Conservation (phyloP, 805 yeast species). For the Monosporozyma aerobia region DNA sequence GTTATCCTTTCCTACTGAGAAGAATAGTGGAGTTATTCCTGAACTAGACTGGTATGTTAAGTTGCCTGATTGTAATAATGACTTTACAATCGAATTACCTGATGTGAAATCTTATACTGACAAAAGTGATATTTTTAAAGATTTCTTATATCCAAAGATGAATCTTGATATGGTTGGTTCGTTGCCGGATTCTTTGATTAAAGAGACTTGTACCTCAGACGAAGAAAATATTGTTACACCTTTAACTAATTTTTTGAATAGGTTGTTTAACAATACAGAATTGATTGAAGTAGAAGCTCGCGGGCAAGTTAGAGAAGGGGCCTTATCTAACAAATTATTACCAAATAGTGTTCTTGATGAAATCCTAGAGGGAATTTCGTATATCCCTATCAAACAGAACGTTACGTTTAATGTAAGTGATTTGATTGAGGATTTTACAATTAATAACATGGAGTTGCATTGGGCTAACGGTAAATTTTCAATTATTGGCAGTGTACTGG, state of each 20-base stretch:
- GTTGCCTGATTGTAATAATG: slow-evolving; percentile 31
- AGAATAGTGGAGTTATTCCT: slow-evolving; percentile 23
- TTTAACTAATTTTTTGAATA: slow-evolving; percentile 20
- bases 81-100: slow-evolving; percentile 26
- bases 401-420: slow-evolving; percentile 16
- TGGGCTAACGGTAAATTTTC: slow-evolving; percentile 21
- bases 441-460: slow-evolving; percentile 31
- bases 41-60: slow-evolving; percentile 30
- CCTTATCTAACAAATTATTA: neutral
- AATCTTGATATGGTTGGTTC: slow-evolving; percentile 16
- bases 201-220: slow-evolving; percentile 25
- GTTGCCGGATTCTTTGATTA: slow-evolving; percentile 19
- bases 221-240: slow-evolving; percentile 27
- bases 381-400: slow-evolving; percentile 16
- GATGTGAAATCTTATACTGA: slow-evolving; percentile 11
- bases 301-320: slow-evolving; percentile 8
- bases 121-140: slow-evolving; percentile 4
- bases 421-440: slow-evolving; percentile 31
- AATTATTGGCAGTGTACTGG: slow-evolving; percentile 33
- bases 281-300: slow-evolving; percentile 12
- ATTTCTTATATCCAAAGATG: neutral
- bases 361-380: slow-evolving; percentile 7
- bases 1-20: slow-evolving; percentile 10
- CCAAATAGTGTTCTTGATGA: neutral
- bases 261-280: slow-evolving; percentile 16